Base-by-base conservation (phyloP, 495 filamentous ascomycete genomes). In the Hypoxylon cercidicola region DNA sequence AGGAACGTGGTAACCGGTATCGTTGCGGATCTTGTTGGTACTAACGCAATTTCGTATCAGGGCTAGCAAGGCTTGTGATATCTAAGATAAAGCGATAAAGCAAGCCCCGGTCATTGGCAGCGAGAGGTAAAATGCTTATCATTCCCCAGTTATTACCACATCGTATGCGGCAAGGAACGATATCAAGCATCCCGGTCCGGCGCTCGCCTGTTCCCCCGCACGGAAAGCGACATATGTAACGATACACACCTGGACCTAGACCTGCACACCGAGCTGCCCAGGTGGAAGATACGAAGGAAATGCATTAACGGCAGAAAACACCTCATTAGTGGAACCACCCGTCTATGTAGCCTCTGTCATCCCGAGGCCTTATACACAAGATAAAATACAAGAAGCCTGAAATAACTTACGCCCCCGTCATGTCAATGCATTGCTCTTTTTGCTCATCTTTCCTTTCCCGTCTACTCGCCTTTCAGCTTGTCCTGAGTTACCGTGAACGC, bases 391-490 rank as follows among this genome's bases (percentile, higher is more conserved):
- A 55, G 47, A 68, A 65, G 37, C 49, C 40, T 55, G 60, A 55
- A 50, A 61, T 48, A 34, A 44, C 55, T 50, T 41, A 61, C 62
- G 58, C 51, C 51, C 55, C 62, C 43, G 43, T 45, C 52, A 58
- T 51, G 39, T 43, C 41, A 51, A 57, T 68, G 64, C 55, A 59
- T 45, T 56, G 47, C 28, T 39, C 43, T 58, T 55, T 52, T 44
- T 46, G 39, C 39, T 41, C 39, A 18, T 16, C 39, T 52, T 39
- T 51, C 28, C 15, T 47, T 32, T 40, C 32, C 46, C 47, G n/a
- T 72, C 55, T 85, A 90, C 79, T 89, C 87, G 49, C 88, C 88
- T 81, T 90, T 90, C 18, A 90, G 77, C 77, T 89, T 89, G 64
- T 89, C 86, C 74, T 90, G 87, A 49, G 72, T 82, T 8, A 87